Base-by-base conservation (phyloP, 2,329 filamentous ascomycete genomes). In the Didymellaceae sp. region DNA sequence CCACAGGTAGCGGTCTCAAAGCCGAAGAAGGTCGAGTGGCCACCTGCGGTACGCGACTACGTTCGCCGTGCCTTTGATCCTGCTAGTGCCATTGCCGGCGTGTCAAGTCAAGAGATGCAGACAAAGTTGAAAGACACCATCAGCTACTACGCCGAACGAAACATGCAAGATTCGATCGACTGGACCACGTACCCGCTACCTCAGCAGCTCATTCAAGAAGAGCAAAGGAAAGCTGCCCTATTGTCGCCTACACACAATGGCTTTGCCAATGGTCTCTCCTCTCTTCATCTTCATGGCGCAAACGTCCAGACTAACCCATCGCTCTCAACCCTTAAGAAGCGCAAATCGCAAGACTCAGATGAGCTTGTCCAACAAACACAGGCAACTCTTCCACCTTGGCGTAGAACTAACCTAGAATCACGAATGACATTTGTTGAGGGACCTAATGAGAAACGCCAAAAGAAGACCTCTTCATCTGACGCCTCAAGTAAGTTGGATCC, bases 21-120 rank as follows among this genome's bases (percentile, higher is more conserved):
- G 57, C 72, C 77, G 40, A 71, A 71, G 68, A 90, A 88, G 77
- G 86, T 88, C 64, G 85, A 88, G 62, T 97, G 91, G 87, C 87
- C 91, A 24, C 78, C 84, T 33, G 84, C 87, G n/a, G 90, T 97
- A 53, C 89, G 91, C 63, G 80, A 82, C 59, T 97, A 97, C 76
- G 93, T 97, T 24, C 88, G 91, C 66, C 86, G 91, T 67, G 92
- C 91, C 20, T 97, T 97, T 71, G 85, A 89, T 41, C 83, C 85
- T 20, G 83, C 86, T 51, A 89, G 91, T 68, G 62, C 65, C 28
- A 72, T 78, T 31, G 55, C 68, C 11, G 76, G 72, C 49, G 76
- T 81, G 49, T 67, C 67, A n/a, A 61, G 61, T 41, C 66, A 80
- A 44, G 91, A 96, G 49, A 88, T 97, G 80, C 89, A 96, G 73